These are phyloP conservation scores for Rhizophora mangle DNA, from an alignment of 345 rosid genomes.

Conservation along the genomic window DNA sequence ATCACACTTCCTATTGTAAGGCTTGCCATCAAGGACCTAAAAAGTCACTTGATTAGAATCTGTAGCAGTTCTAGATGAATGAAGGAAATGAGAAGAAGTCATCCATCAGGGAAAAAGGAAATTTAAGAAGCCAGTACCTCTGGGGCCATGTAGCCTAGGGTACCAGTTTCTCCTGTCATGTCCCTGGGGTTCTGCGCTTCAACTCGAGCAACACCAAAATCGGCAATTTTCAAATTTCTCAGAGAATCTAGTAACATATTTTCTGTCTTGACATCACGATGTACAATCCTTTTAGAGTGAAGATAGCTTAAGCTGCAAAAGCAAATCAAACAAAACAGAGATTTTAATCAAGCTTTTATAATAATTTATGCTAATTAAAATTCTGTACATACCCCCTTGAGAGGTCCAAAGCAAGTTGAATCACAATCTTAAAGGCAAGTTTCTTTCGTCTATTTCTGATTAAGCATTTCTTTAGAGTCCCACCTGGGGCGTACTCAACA, in stretches of 20 bases:
- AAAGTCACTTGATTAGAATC: not conserved
- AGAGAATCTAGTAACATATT: constrained; percentile 29
- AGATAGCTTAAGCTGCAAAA: constrained; percentile 34
- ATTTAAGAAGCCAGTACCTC: not conserved
- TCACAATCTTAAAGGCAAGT: constrained; percentile 36
- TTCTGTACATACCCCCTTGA: constrained; percentile 31
- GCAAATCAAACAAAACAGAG: constrained; percentile 3
- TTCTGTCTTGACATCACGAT: constrained; percentile 36
- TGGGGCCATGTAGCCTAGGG: not conserved
- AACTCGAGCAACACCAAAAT: not conserved
- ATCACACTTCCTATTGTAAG: constrained; percentile 4
- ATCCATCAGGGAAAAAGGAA: not conserved
- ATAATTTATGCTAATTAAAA: not conserved
- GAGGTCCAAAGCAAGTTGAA: constrained; percentile 38
- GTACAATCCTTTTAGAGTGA: constrained; percentile 34
- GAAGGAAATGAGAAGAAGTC: not conserved
- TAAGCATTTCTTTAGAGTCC: constrained; percentile 32
- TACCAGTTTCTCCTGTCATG: not conserved
- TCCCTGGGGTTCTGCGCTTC: not conserved
- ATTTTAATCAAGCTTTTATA: not conserved
- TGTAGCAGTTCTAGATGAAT: constrained; percentile 6
- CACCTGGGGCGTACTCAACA: constrained; percentile 33
- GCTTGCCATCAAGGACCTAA: constrained; percentile 6
- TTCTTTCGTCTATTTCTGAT: constrained; percentile 38
- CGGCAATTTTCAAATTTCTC: constrained; percentile 8